Percentiles rank a stretch among this genome's conserved stretches.
Evolutionary conservation across 306 rosid species (phyloP).

Genomic region (Lathyrus tuberosus): DNA sequence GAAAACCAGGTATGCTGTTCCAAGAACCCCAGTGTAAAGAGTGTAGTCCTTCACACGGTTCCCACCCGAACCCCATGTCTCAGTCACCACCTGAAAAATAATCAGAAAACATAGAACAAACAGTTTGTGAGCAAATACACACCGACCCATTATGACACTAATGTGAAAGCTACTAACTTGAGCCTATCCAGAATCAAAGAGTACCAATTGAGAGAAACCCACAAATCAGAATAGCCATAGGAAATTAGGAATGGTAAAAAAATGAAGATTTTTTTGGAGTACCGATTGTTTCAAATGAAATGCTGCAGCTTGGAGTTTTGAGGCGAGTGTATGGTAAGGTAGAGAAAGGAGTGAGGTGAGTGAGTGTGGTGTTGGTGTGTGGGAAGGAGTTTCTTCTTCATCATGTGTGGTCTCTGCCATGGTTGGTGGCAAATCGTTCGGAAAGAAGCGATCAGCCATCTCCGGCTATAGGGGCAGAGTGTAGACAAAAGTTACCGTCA

Average conservation of each 20-base stretch:
- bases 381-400: conserved; percentile 28
- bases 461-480: background rate
- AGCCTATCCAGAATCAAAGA: conserved; percentile 31
- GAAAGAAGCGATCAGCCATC: conserved; percentile 78
- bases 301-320: conserved; percentile 50
- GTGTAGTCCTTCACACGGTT: conserved; percentile 65
- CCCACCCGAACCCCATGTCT: conserved; percentile 65
- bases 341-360: conserved; percentile 58
- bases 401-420: conserved; percentile 45
- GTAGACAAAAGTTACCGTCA: background rate
- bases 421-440: conserved; percentile 63
- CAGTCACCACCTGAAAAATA: conserved; percentile 65
- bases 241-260: conserved; percentile 1
- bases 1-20: conserved; percentile 72
- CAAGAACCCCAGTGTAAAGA: conserved; percentile 76
- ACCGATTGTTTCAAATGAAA: conserved; percentile 71
- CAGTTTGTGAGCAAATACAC: conserved; percentile 5
- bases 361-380: conserved; percentile 33
- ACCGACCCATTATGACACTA: conserved; percentile 28
- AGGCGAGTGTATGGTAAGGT: conserved; percentile 50
- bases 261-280: conserved; percentile 5
- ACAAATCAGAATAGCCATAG: background rate
- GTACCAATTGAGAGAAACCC: conserved; percentile 7
- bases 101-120: conserved; percentile 32
- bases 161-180: conserved; percentile 29